A percentile compares a stretch with the other conserved stretches of the same genome.
phyloP scores from a whole-genome alignment of 768 basidiomycete genomes.

The Lentinus tigrinus region DNA sequence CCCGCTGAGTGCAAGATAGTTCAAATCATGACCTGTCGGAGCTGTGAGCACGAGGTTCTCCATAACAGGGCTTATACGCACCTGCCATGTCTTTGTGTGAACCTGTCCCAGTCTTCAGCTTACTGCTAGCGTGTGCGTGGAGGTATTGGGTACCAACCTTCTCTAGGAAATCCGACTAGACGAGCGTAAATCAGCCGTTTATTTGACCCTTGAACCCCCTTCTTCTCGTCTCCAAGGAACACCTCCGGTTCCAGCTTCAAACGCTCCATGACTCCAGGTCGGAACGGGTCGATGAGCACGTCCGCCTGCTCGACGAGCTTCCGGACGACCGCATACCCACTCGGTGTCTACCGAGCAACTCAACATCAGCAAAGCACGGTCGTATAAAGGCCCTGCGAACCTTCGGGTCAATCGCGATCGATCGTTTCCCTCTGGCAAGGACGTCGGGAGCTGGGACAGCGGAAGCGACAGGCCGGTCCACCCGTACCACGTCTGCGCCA shows the following conservation, averaged over 20 bases:
- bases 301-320: constrained; percentile 67
- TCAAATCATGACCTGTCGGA: constrained; percentile 72
- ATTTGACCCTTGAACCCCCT: constrained; percentile 48
- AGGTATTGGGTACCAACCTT: constrained; percentile 38
- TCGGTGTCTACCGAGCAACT: constrained; percentile 34
- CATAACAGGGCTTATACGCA: constrained; percentile 27
- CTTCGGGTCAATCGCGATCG: constrained; percentile 72
- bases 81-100: constrained; percentile 77
- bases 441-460: constrained; percentile 37
- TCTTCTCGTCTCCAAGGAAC: constrained; percentile 49
- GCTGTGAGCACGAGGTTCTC: too few relatives aligned
- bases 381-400: not conserved
- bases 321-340: constrained; percentile 54
- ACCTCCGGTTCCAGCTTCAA: constrained; percentile 75
- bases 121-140: too few relatives aligned
- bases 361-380: too few relatives aligned
- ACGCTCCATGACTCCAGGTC: constrained; percentile 80
- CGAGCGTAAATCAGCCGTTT: constrained; percentile 70
- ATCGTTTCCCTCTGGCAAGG: constrained; percentile 73
- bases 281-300: constrained; percentile 79
- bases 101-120: constrained; percentile 38
- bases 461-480: constrained; percentile 54
- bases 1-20: constrained; percentile 80
- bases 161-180: constrained; percentile 67
- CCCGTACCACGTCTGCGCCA: constrained; percentile 72